Evolutionary conservation across 1,284 basidiomycete genomes (phyloP), one percentile per base, ranked within the genome.

Genomic region (Melanopsichium pennsylvanicum): DNA sequence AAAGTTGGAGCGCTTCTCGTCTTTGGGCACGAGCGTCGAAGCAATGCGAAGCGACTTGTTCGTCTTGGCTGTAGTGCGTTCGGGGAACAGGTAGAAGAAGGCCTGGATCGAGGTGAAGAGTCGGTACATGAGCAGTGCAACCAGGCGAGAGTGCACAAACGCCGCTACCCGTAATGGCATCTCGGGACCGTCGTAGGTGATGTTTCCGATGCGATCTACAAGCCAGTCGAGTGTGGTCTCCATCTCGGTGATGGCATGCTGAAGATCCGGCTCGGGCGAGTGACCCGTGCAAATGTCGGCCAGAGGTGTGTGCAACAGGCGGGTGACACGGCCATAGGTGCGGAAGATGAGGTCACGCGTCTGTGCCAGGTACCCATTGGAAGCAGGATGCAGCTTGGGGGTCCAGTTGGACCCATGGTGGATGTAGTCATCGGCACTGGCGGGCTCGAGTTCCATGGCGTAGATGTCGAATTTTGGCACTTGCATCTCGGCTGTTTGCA

Each of bases 391-490:
- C 26, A 55, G 15, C 43, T 62, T 70, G 39, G 67, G 58, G 4
- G 60, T 67, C 73, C 73, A 73, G 15, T 66, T 64, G 31, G 66
- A 70, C n/a, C 57, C 60, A n/a, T 56, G 50, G 38, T 75, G 73
- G 29, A 75, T 75, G 26, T 39, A 58, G 32, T 75, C 62, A 41
- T 75, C 73, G 16, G 50, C 51, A 22, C 33, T 45, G 13, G 59
- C 54, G 0, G 52, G 60, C n/a, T 69, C 62, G 16, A 73, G 37
- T 34, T 66, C 56, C 42, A 70, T 62, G 11, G 45, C 57, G 27
- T 62, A 66, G 32, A 73, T 22, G 37, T 72, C 63, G 16, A 75
- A 73, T 10, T 57, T 52, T 41, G 68, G 68, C 37, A 63, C 52
- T 40, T 66, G 62, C 62, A 70, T 39, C 36, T 66, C 68, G 13